Evolutionary conservation across 768 basidiomycete species (phyloP), one percentile per base, ranked within the genome.

Genomic region (Tricholoma hemisulphureum): DNA sequence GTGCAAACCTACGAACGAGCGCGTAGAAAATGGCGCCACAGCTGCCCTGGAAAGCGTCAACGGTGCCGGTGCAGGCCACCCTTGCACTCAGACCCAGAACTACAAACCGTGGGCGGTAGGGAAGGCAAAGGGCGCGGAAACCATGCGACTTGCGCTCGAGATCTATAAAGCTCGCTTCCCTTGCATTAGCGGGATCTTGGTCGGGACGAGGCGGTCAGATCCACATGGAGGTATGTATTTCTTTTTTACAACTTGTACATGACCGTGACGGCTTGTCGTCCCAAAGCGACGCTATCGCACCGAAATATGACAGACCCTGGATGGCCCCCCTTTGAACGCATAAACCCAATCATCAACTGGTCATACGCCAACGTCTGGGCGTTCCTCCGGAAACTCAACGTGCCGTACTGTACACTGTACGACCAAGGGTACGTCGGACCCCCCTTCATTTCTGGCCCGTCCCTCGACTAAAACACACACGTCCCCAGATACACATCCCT

Each of bases 321-420:
- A 55, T 99, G 97, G 97, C 96, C 97, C 6, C 65, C 69, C 4
- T 94, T 94, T 63, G 88, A 93, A 68, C 86, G 97, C 18, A 83
- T 98, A 18, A 95, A 98, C 68, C 97, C 97, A 0, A 89, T 99
- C 65, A 91, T 99, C 57, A 88, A 98, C 68, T 99, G 97, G 97
- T 80, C 85, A 1, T 99, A 99, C 72, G 69, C 73, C 9, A 86
- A 95, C 61, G 85, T 99, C 4, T 99, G 97, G 97, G 75, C 76
- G 2, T 99, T 95, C 75, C 76, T 99, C 43, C 80, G 85, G 16
- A 73, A 75, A 51, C 73, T 95, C 18, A 69, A 85, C 3, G 84
- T 99, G 4, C 91, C 90, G 2, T 99, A 95, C 69, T 99, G 97
- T 69, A 68, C 71, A 34, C 69, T 99, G 41, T 99, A 99, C 66